Evolutionary conservation across 345 rosid species (phyloP), one percentile per base, ranked within the genome.

Genomic region (Ceriops zippeliana): DNA sequence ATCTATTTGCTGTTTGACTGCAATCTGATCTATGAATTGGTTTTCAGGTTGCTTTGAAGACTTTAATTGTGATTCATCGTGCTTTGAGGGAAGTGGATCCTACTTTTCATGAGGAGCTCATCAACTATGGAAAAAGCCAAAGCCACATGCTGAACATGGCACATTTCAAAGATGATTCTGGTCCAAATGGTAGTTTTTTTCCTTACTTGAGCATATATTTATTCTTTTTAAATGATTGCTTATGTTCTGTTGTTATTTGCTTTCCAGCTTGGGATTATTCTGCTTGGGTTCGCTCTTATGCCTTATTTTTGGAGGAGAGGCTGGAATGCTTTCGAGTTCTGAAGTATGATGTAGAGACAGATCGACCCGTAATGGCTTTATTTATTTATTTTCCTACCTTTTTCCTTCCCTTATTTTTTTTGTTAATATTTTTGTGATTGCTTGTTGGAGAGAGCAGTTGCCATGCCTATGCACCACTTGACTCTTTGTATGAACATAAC

Each of bases 61-160:
- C 97, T 56, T 85, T 95, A 63, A 82, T 91, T 22, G 88, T 91
- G 68, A 87, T 91, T 76, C 99, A 95, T 76, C 98, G 99, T 76
- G 91, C 98, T 70, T 73, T 95, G 81, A 91, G 98, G 78, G 99
- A 95, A 85, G 99, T 91, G 67, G 99, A 95, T 81, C 96, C 91
- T 42, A 90, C 99, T 0, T 91, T 95, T 78, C 97, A 90, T 52
- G 99, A 91, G 77, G 99, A 95, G 75, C 85, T 95, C 63, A 90
- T 91, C 62, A 95, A 95, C 67, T 95, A 95, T 75, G 96, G 97
- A 58, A 84, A 91, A 83, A 90, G 90, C 84, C 84, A 93, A 80
- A 86, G 52, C 76, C 99, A 91, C 70, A 90, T 95, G 98, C 98
- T 95, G 61, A 91, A 89, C 76, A 90, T 95, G 98, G 80, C 96